These are phyloP conservation scores for Penicillium sp. DNA, from an alignment of 2,329 filamentous ascomycete species.

Conservation along the genomic window DNA sequence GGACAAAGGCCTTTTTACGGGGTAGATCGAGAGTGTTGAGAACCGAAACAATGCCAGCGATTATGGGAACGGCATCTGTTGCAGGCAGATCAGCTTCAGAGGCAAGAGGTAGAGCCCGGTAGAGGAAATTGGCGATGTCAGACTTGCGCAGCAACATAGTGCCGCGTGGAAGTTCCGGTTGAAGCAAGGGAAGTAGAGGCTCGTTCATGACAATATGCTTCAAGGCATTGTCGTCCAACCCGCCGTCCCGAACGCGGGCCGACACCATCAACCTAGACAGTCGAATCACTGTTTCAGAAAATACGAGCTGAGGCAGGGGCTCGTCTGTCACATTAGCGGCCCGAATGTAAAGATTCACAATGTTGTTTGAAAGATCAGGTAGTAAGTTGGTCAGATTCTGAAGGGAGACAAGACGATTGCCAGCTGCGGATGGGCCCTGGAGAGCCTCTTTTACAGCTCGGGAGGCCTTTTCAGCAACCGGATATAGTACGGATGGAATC, in stretches of 20 bases:
- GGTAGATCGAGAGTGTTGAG: slow-evolving; percentile 71
- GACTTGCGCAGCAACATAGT: slow-evolving; percentile 49
- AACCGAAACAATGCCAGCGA: slow-evolving; percentile 84
- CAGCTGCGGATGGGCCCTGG: slow-evolving; percentile 40
- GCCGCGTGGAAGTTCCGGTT: slow-evolving; percentile 32
- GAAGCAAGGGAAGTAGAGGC: slow-evolving; percentile 32
- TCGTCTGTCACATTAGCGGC: slow-evolving; percentile 49
- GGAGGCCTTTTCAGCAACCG: slow-evolving; percentile 44
- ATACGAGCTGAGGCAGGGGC: slow-evolving; percentile 48
- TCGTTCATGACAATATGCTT: slow-evolving; percentile 55
- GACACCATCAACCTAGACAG: slow-evolving; percentile 49
- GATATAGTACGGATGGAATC: slow-evolving; percentile 51
- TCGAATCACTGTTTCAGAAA: slow-evolving; percentile 53
- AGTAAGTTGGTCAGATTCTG: slow-evolving; percentile 49
- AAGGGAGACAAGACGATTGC: slow-evolving; percentile 42
- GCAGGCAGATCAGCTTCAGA: slow-evolving; percentile 58
- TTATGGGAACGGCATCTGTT: slow-evolving; percentile 68
- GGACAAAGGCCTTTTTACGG: slow-evolving; percentile 84
- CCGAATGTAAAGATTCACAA: slow-evolving; percentile 51
- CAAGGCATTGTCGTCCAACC: slow-evolving; percentile 46
- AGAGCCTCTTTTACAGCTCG: slow-evolving; percentile 38
- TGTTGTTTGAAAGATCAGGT: slow-evolving; percentile 53
- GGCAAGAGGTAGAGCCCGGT: slow-evolving; percentile 64
- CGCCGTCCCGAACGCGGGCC: slow-evolving; percentile 46
- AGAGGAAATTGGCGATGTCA: slow-evolving; percentile 59